phyloP scores from a whole-genome alignment of 1,139 yeast genomes.

The Starmera stellimalicola region DNA sequence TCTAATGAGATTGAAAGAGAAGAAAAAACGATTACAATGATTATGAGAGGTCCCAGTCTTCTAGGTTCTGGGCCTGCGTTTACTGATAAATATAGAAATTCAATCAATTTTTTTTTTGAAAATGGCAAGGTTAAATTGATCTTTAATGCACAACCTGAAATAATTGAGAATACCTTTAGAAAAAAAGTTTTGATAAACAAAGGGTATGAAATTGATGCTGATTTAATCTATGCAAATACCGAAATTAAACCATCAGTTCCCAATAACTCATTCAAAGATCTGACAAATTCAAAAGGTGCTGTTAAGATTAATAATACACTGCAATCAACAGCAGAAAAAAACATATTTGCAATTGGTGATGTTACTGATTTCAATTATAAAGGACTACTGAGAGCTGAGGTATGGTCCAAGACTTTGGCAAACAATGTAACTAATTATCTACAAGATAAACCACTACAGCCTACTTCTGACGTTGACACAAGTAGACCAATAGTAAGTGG shows the following conservation, averaged over 20 bases:
- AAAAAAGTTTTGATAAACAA: conserved; percentile 5
- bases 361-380: conserved; percentile 14
- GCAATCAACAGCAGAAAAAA: too few species aligned
- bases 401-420: conserved; percentile 8
- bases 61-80: conserved; percentile 1
- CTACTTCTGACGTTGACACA: background rate
- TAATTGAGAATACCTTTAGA: background rate
- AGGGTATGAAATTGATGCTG: conserved; percentile 11
- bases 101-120: conserved; percentile 5
- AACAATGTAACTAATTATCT: conserved; percentile 6
- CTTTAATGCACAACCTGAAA: conserved; percentile 7
- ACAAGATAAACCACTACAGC: background rate
- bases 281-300: conserved; percentile 15
- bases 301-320: conserved; percentile 10
- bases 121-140: conserved; percentile 4
- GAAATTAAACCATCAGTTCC: conserved; percentile 20
- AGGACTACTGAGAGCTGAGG: conserved; percentile 6
- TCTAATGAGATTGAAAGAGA: conserved; percentile 1
- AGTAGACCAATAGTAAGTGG: background rate
- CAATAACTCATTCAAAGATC: conserved; percentile 6
- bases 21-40: background rate
- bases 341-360: conserved; percentile 23
- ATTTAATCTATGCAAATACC: conserved; percentile 10
- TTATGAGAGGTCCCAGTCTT: conserved; percentile 1
- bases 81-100: conserved; percentile 4